A percentile compares a stretch with the other conserved stretches of the same genome.
Evolutionary conservation across 305 asterid species (phyloP).

Genomic region (Striga hermonthica): DNA sequence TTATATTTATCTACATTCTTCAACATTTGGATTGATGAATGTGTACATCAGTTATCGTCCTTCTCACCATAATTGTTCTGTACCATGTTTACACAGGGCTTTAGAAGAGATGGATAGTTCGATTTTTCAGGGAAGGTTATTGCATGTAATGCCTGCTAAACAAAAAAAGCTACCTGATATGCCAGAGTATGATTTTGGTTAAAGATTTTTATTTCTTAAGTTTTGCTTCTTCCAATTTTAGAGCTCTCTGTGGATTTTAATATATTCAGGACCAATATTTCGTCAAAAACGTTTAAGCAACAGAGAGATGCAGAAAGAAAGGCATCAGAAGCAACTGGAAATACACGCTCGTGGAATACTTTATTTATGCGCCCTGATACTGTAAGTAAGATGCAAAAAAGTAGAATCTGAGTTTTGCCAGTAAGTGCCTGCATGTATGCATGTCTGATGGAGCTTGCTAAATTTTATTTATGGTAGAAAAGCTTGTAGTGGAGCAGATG

Average conservation of each 20-base stretch:
- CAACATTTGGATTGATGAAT: not conserved
- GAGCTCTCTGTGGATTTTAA: constrained; percentile 14
- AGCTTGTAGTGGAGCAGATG: not conserved
- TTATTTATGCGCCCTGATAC: constrained; percentile 90
- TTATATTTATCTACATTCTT: constrained; percentile 22
- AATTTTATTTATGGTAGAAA: constrained; percentile 10
- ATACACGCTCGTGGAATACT: constrained; percentile 82
- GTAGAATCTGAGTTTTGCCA: constrained; percentile 12
- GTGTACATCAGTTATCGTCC: not conserved
- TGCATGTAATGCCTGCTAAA: constrained; percentile 89
- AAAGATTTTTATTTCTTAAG: constrained; percentile 6
- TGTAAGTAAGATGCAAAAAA: constrained; percentile 56
- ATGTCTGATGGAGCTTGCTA: constrained; percentile 8
- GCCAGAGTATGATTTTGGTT: constrained; percentile 48
- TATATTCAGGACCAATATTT: constrained; percentile 42
- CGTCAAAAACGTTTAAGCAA: constrained; percentile 67
- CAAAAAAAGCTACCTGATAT: constrained; percentile 45
- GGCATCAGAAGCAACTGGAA: constrained; percentile 84
- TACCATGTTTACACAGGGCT: constrained; percentile 49
- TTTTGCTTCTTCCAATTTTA: constrained; percentile 12
- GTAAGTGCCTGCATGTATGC: constrained; percentile 12
- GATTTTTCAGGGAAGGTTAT: constrained; percentile 85
- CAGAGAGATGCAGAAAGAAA: constrained; percentile 68
- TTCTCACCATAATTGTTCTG: constrained; percentile 17
- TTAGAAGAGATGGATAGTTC: constrained; percentile 72